Evolutionary conservation across 495 filamentous ascomycete species (phyloP).

Genomic region (Ramalina intermedia): DNA sequence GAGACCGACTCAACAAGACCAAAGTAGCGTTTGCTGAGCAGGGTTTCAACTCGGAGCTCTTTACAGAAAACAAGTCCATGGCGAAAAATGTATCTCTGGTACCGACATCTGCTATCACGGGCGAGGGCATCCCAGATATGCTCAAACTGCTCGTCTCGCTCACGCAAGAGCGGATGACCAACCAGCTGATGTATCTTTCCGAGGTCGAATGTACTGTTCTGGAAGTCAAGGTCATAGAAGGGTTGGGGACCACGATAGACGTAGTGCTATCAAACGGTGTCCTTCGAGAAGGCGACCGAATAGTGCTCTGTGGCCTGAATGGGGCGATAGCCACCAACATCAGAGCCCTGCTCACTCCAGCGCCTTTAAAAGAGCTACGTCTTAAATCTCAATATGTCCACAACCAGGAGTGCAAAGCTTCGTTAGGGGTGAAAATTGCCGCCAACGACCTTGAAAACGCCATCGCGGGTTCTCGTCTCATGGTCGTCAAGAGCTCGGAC

Average conservation of each 20-base stretch:
- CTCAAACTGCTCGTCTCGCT: constrained; percentile 83
- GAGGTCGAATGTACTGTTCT: constrained; percentile 96
- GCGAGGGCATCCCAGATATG: constrained; percentile 99
- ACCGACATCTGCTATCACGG: constrained; percentile 92
- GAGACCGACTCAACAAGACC: constrained; percentile 74
- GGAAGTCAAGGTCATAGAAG: constrained; percentile 98
- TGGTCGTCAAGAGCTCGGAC: constrained; percentile 87
- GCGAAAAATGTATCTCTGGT: constrained; percentile 84
- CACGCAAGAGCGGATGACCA: constrained; percentile 96
- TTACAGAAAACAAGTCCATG: constrained; percentile 96
- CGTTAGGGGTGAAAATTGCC: constrained; percentile 95
- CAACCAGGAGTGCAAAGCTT: constrained; percentile 98
- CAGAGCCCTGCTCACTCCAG: constrained; percentile 89
- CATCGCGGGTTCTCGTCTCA: constrained; percentile 88
- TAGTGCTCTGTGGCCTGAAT: constrained; percentile 89
- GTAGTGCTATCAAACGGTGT: constrained; percentile 95
- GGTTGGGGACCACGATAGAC: constrained; percentile 96
- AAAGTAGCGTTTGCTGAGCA: constrained; percentile 92
- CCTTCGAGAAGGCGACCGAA: constrained; percentile 82
- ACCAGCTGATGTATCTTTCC: constrained; percentile 91
- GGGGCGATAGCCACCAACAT: constrained; percentile 92
- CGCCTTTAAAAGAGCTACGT: constrained; percentile 84
- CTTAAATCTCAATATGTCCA: constrained; percentile 92
- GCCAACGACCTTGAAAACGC: constrained; percentile 92
- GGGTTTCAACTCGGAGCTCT: constrained; percentile 94